Conservation (phyloP, 2,329 filamentous ascomycete species). For the Fusarium chlamydosporum region DNA sequence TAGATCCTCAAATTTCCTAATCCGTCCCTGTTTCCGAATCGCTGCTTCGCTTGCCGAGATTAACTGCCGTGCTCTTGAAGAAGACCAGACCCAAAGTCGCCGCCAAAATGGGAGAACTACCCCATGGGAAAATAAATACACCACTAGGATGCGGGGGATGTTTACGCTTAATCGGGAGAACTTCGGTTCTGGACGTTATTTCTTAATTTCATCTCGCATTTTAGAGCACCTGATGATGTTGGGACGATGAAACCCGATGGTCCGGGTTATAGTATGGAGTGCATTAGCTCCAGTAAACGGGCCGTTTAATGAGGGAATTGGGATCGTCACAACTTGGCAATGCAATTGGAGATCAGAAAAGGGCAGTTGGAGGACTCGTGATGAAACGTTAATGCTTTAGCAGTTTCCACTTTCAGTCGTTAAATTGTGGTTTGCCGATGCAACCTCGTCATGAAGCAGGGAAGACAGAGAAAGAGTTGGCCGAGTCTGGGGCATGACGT, state of each 20-base stretch:
- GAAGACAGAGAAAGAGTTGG: not conserved
- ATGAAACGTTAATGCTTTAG: conserved; percentile 8
- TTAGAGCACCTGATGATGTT: conserved; percentile 3
- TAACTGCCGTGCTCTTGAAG: conserved; percentile 19
- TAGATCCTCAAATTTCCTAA: conserved; percentile 17
- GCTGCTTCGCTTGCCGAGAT: conserved; percentile 20
- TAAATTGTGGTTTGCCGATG: conserved; percentile 11
- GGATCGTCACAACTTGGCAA: conserved; percentile 18
- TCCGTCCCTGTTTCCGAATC: conserved; percentile 10
- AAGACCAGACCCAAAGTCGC: not conserved
- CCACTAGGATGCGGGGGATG: conserved; percentile 17
- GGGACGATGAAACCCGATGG: conserved; percentile 13
- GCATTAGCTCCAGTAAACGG: conserved; percentile 25
- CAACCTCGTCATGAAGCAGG: conserved; percentile 8
- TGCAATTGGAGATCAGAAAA: not conserved
- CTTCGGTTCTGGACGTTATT: not conserved
- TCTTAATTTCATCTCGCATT: not conserved
- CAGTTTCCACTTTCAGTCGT: conserved; percentile 5
- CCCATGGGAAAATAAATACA: conserved; percentile 30
- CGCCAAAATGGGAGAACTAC: conserved; percentile 10
- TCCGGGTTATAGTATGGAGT: conserved; percentile 7
- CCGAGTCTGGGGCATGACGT: conserved; percentile 2
- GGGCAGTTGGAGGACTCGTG: conserved; percentile 1
- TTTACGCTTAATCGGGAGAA: conserved; percentile 4
- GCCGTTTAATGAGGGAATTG: conserved; percentile 25